Evolutionary conservation across 2,329 filamentous ascomycete genomes (phyloP).

Genomic region (Sordariomycetes sp.): DNA sequence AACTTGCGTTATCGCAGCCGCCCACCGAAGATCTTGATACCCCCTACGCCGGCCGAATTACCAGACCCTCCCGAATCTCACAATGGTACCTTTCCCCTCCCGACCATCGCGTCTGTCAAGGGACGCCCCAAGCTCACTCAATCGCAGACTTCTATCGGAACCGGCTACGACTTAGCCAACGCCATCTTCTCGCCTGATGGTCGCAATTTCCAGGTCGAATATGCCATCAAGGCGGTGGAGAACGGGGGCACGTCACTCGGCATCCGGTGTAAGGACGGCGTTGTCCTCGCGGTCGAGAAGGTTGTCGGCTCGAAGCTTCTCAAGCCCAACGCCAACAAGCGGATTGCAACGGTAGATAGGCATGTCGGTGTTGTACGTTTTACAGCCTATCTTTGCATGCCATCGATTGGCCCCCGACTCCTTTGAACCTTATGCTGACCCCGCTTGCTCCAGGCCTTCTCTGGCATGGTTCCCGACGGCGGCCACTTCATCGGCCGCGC

Average conservation of each 20-base stretch:
- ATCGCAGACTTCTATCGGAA: constrained; percentile 91
- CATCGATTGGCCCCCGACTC: background rate
- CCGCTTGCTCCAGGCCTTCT: constrained; percentile 58
- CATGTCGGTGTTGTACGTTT: constrained; percentile 78
- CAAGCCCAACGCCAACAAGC: constrained; percentile 91
- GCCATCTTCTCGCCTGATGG: constrained; percentile 99
- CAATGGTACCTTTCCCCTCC: background rate
- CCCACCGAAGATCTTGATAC: background rate
- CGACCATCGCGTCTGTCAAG: background rate
- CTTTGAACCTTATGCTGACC: constrained; percentile 1
- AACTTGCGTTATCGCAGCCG: background rate
- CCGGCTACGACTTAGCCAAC: constrained; percentile 98
- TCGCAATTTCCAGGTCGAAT: constrained; percentile 98
- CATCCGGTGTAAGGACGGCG: constrained; percentile 92
- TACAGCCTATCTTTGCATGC: background rate
- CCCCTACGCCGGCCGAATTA: background rate
- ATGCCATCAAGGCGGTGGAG: constrained; percentile 96
- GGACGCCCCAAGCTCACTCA: constrained; percentile 1
- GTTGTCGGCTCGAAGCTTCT: constrained; percentile 89
- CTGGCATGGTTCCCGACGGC: constrained; percentile 88
- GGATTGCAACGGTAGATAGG: constrained; percentile 87
- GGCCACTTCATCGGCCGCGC: constrained; percentile 90
- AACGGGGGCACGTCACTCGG: constrained; percentile 94
- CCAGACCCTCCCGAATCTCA: background rate
- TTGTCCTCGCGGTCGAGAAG: constrained; percentile 94